Evolutionary conservation across 1,139 yeast species (phyloP).

Genomic region (Hemisphaericaspora xylofermentans): DNA sequence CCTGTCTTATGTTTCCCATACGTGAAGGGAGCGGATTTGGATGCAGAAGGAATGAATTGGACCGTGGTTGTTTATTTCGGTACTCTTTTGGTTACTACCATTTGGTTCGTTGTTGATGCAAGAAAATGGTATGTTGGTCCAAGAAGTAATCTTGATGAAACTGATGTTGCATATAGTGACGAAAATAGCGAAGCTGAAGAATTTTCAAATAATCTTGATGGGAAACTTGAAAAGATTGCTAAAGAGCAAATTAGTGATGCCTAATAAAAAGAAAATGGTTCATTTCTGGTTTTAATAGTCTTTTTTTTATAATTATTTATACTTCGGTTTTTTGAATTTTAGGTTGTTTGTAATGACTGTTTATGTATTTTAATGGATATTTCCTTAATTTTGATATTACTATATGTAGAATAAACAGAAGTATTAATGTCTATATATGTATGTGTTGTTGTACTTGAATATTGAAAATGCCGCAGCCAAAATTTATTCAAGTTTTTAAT

Average conservation of each 20-base stretch:
- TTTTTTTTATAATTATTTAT: not conserved
- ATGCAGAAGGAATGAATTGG: conserved; percentile 63
- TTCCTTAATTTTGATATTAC: not conserved
- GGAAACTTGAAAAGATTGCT: conserved; percentile 9
- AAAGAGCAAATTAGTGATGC: conserved; percentile 13
- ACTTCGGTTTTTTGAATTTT: not conserved
- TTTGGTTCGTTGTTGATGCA: conserved; percentile 59
- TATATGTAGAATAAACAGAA: too few relatives aligned
- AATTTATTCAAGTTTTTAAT: too few relatives aligned
- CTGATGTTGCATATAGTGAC: conserved; percentile 23
- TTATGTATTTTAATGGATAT: conserved; percentile 2
- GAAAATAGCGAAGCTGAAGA: conserved; percentile 9
- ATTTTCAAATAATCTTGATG: conserved; percentile 11
- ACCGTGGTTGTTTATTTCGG: conserved; percentile 69
- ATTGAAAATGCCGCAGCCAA: too few relatives aligned
- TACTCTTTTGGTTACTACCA: conserved; percentile 51
- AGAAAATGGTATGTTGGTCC: conserved; percentile 72
- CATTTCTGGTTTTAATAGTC: not conserved
- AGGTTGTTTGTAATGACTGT: conserved; percentile 1
- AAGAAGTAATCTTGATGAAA: conserved; percentile 51
- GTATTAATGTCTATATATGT: too few relatives aligned
- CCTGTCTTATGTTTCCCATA: conserved; percentile 70
- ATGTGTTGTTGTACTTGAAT: too few relatives aligned
- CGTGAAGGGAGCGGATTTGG: conserved; percentile 47
- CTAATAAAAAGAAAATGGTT: conserved; percentile 2